Percentiles rank a stretch among this genome's conserved stretches.
Evolutionary conservation across 176 grass and related monocot species (phyloP).

Genomic region (Hsuehochloa calcarea): DNA sequence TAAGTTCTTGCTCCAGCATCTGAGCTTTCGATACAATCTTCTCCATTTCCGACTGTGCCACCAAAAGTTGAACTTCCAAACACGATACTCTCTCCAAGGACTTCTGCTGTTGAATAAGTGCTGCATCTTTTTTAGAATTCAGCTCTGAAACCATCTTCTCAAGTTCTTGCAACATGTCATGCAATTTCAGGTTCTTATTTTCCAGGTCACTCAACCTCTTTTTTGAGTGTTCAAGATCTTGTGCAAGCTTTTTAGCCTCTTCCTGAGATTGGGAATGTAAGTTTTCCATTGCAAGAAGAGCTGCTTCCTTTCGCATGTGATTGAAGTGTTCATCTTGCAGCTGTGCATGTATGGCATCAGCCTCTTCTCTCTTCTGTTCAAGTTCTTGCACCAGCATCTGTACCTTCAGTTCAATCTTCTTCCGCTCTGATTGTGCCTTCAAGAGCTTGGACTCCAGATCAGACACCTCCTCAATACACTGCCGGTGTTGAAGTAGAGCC

Average conservation of each 20-base stretch:
- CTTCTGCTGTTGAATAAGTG: conserved; percentile 33
- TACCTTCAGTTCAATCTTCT: conserved; percentile 35
- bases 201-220: conserved; percentile 20
- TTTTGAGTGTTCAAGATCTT: conserved; percentile 27
- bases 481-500: conserved; percentile 22
- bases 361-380: conserved; percentile 27
- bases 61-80: conserved; percentile 27
- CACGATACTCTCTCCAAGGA: conserved; percentile 16
- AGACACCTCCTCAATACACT: conserved; percentile 8
- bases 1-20: conserved; percentile 33
- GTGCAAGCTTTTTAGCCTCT: conserved; percentile 25
- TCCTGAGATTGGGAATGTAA: conserved; percentile 28
- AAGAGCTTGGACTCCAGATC: conserved; percentile 23
- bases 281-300: conserved; percentile 28
- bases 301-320: conserved; percentile 23
- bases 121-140: conserved; percentile 13
- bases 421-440: conserved; percentile 16
- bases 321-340: conserved; percentile 32
- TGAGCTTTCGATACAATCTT: conserved; percentile 29
- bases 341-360: conserved; percentile 2
- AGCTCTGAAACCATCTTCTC: conserved; percentile 18
- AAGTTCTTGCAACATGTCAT: background rate
- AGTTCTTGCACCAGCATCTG: conserved; percentile 36
- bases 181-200: conserved; percentile 22
- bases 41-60: conserved; percentile 17